A percentile compares a stretch with the other conserved stretches of the same genome.
phyloP scores from a whole-genome alignment of 2,329 filamentous ascomycete genomes.

The Nannizzia gypsea region DNA sequence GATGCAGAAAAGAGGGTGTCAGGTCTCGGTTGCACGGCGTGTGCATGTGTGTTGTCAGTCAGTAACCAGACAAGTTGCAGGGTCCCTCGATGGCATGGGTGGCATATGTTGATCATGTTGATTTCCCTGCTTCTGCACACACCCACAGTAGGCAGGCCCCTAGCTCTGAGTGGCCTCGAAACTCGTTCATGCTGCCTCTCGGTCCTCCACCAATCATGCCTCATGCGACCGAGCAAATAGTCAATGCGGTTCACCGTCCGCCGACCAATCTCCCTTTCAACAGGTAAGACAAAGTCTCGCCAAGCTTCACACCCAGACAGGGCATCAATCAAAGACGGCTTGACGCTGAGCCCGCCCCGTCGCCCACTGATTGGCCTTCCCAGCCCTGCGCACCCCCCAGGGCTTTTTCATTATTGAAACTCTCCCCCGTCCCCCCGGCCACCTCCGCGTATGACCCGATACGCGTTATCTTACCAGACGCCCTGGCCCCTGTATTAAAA shows the following conservation, averaged over 20 bases:
- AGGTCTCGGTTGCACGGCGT: background rate
- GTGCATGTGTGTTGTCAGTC: background rate
- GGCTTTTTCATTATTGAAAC: background rate
- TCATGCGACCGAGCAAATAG: background rate
- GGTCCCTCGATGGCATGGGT: background rate
- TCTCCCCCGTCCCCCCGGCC: background rate
- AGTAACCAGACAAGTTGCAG: background rate
- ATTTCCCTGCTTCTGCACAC: no score
- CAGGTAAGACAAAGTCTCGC: conserved; percentile 1
- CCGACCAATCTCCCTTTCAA: background rate
- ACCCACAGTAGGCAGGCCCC: no score
- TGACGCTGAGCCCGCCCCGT: background rate
- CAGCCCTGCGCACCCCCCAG: background rate
- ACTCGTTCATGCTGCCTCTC: background rate
- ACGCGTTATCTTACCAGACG: background rate
- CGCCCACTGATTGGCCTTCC: background rate
- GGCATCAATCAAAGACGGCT: background rate
- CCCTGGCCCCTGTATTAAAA: background rate
- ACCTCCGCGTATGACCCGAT: background rate
- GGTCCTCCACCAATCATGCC: background rate
- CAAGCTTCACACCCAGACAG: background rate
- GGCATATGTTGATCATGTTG: no score
- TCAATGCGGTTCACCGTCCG: background rate
- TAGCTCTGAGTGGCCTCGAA: background rate
- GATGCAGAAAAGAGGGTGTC: background rate